Evolutionary conservation across 75 land plant genomes (phyloP), one percentile per base, ranked within the genome.

Genomic region (Sequoia sempervirens): DNA sequence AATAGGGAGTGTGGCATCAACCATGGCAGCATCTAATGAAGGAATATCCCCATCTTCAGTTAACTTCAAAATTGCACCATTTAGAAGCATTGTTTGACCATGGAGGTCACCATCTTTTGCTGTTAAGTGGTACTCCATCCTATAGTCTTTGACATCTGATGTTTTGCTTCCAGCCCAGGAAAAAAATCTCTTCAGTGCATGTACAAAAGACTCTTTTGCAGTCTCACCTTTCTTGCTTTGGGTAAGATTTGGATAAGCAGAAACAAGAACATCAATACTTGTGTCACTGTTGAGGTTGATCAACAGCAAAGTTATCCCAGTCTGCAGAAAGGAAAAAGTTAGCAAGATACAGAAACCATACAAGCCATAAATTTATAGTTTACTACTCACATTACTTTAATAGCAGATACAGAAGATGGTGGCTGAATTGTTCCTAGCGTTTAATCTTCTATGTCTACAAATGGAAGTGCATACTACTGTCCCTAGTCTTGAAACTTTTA

Each of bases 261-360:
- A 79, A 82, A 89, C 84, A 40, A 75, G 26, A 26, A 90, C 89
- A 37, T 86, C 78, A 66, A 88, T 68, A 38, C 87, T 86, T 0
- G 89, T 92, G 82, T 87, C 84, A 26, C 85, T 85, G 53, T 87
- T 86, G n/a, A 91, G 90, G 83, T 94, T 94, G 84, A 96, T 88
- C 81, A 95, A 58, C 4, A 96, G 91, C 23, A 92, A 50, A 82
- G 94, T 88, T 12, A 89, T 86, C 80, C 99, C 99, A 69, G 84
- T 81, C 99, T 96, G 97, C 56, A 86, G 38, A 74, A 56, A 34
- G 64, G 52, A 79, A 28, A 40, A 13, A 15, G 26, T 17, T 23
- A 78, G 80, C n/a, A 13, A 78, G 80, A 78, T 78, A 78, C 47
- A 10, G 80, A 11, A 83, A 3, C 73, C 37, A 52, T 66, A 34